These are phyloP conservation scores for Discostella pseudostelligera DNA, from an alignment of 108 stramenopile genomes.

Conservation along the genomic window DNA sequence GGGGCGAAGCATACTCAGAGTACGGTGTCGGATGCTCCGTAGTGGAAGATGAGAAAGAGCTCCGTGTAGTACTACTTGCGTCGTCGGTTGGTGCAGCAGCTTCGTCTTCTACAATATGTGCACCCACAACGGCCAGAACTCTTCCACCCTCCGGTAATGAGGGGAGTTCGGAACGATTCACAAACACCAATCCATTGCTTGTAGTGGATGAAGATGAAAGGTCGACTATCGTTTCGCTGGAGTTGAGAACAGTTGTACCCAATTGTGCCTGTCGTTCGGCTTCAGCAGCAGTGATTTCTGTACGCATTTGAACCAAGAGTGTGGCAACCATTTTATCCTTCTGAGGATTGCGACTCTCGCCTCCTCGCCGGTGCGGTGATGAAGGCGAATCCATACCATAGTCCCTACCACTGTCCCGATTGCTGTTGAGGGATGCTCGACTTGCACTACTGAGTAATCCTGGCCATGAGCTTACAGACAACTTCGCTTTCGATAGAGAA, in stretches of 20 bases:
- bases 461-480: constrained; percentile 28
- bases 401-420: constrained; percentile 6
- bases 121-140: constrained; percentile 41
- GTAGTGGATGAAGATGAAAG: constrained; percentile 12
- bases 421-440: constrained; percentile 11
- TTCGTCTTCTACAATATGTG: constrained; percentile 36
- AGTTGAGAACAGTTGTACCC: neutral
- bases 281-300: constrained; percentile 4
- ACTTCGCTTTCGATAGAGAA: constrained; percentile 29
- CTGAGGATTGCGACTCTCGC: constrained; percentile 40
- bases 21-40: constrained; percentile 7
- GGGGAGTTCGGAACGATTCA: constrained; percentile 45
- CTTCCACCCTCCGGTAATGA: constrained; percentile 37
- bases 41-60: constrained; percentile 25
- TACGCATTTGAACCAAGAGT: constrained; percentile 69
- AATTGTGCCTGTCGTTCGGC: constrained; percentile 4
- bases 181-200: constrained; percentile 16
- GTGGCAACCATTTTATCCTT: constrained; percentile 87
- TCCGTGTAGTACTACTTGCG: constrained; percentile 28
- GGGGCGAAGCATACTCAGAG: constrained; percentile 37
- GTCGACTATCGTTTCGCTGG: constrained; percentile 15
- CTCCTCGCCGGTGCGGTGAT: constrained; percentile 7
- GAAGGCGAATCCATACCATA: constrained; percentile 10
- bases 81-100: constrained; percentile 21
- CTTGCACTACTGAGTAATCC: constrained; percentile 26